Conservation (phyloP, 306 rosid genomes). For the Vigna reflexopilosa region DNA sequence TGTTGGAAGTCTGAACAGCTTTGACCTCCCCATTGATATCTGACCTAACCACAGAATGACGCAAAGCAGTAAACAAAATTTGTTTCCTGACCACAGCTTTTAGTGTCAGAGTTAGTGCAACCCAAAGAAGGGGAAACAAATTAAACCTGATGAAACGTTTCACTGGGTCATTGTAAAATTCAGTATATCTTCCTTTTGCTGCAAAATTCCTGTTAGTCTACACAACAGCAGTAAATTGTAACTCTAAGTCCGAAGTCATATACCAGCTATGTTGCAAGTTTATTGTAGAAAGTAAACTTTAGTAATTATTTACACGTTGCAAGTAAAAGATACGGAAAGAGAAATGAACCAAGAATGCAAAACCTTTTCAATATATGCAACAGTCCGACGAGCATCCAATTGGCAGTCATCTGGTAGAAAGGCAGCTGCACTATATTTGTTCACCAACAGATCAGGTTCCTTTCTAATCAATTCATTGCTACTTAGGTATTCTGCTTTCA, state of each 20-base stretch:
- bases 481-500: slow-evolving; percentile 71
- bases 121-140: slow-evolving; percentile 2
- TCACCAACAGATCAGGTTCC: slow-evolving; percentile 79
- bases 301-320: slow-evolving; percentile 10
- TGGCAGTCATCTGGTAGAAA: slow-evolving; percentile 85
- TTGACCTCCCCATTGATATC: slow-evolving; percentile 57
- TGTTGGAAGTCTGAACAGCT: slow-evolving; percentile 71
- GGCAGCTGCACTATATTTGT: slow-evolving; percentile 68
- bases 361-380: slow-evolving; percentile 73
- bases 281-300: neutral
- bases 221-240: slow-evolving; percentile 34
- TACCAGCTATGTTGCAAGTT: slow-evolving; percentile 19
- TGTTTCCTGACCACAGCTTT: slow-evolving; percentile 7
- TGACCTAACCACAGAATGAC: slow-evolving; percentile 57
- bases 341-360: slow-evolving; percentile 21
- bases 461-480: slow-evolving; percentile 62
- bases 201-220: slow-evolving; percentile 71
- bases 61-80: slow-evolving; percentile 11
- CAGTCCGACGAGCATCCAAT: slow-evolving; percentile 76
- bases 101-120: slow-evolving; percentile 16
- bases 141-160: slow-evolving; percentile 69
- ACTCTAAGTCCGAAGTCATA: slow-evolving; percentile 17
- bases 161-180: slow-evolving; percentile 82
- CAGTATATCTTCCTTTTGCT: slow-evolving; percentile 74
- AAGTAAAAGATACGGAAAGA: slow-evolving; percentile 16